Conservation (phyloP, 1,284 basidiomycete species). For the Melanopsichium pennsylvanicum region DNA sequence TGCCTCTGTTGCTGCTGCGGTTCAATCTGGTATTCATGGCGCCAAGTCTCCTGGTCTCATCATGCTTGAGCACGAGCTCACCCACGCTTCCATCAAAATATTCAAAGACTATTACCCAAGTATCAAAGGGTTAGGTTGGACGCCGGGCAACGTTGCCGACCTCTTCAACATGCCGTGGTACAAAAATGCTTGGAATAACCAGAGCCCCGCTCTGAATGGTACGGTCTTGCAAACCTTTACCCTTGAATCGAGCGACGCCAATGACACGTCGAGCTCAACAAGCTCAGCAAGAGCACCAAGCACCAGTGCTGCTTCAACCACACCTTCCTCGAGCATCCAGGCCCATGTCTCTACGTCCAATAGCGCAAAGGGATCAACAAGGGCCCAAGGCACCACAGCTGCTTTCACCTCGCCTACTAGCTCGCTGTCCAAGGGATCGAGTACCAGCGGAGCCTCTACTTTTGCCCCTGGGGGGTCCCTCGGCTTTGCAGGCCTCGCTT, state of each 20-base stretch:
- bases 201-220: conserved; percentile 14
- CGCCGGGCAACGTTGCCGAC: conserved; percentile 33
- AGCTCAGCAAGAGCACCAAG: not conserved
- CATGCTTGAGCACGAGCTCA: conserved; percentile 84
- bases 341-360: not conserved
- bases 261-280: not conserved
- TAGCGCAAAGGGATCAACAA: not conserved
- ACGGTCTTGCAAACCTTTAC: conserved; percentile 23
- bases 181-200: conserved; percentile 43
- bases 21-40: conserved; percentile 22
- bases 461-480: conserved; percentile 18
- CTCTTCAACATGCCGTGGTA: conserved; percentile 46
- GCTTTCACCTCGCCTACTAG: conserved; percentile 1
- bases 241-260: conserved; percentile 3
- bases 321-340: not conserved
- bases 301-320: not conserved
- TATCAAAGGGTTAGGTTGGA: conserved; percentile 76
- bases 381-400: not conserved
- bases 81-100: conserved; percentile 72
- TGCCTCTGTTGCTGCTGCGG: conserved; percentile 37
- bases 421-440: not conserved
- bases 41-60: conserved; percentile 74
- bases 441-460: conserved; percentile 6
- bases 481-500: conserved; percentile 7
- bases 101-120: conserved; percentile 77